Conservation (phyloP, 192 early-diverging fungal genomes). For the Allomyces macrogynus region DNA sequence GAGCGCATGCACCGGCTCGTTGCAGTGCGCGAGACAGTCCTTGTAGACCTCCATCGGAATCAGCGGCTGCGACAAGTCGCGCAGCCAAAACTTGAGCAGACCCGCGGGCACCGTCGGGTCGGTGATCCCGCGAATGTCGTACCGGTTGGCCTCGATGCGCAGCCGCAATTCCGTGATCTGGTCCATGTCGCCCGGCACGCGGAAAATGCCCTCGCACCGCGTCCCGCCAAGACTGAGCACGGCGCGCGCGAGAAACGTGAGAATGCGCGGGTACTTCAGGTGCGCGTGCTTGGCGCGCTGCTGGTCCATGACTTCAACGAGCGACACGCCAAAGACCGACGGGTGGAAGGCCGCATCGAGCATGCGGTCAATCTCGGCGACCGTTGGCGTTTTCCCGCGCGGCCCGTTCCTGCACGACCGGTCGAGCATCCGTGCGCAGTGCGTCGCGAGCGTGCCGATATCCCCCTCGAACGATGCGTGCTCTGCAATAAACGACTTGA, state of each 20-base stretch:
- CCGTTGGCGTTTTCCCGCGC: slow-evolving; percentile 48
- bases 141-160: slow-evolving; percentile 63
- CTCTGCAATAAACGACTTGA: slow-evolving; percentile 35
- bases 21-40: slow-evolving; percentile 44
- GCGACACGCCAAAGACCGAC: slow-evolving; percentile 72
- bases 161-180: slow-evolving; percentile 58
- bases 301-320: slow-evolving; percentile 68
- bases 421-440: slow-evolving; percentile 30
- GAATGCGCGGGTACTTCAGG: slow-evolving; percentile 52
- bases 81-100: slow-evolving; percentile 78
- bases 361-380: slow-evolving; percentile 47
- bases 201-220: slow-evolving; percentile 80
- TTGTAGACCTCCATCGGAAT: slow-evolving; percentile 64
- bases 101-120: slow-evolving; percentile 87
- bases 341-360: slow-evolving; percentile 62
- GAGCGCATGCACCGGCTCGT: slow-evolving; percentile 27
- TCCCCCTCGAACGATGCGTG: slow-evolving; percentile 5
- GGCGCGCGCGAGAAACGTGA: slow-evolving; percentile 54
- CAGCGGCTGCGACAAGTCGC: slow-evolving; percentile 78
- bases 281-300: slow-evolving; percentile 20
- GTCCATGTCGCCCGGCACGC: slow-evolving; percentile 83
- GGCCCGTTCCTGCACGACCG: slow-evolving; percentile 58
- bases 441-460: slow-evolving; percentile 11
- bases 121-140: slow-evolving; percentile 43
- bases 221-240: slow-evolving; percentile 58